These are phyloP conservation scores for Naganishia albida DNA, from an alignment of 1,284 basidiomycete species.

Conservation along the genomic window DNA sequence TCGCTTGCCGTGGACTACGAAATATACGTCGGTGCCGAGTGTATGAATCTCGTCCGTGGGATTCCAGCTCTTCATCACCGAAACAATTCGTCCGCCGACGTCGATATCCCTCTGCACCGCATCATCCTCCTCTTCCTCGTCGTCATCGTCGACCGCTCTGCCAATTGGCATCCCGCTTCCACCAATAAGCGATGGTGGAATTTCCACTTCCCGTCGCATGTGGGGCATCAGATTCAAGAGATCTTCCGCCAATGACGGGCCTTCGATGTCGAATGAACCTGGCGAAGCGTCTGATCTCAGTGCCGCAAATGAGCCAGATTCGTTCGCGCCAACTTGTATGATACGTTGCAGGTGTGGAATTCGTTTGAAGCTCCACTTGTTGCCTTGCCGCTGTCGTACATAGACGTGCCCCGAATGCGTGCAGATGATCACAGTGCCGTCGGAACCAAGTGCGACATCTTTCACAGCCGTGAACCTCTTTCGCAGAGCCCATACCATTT, in stretches of 20 bases:
- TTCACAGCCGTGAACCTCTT: slow-evolving; percentile 82
- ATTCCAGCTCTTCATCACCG: slow-evolving; percentile 48
- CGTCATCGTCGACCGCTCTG: slow-evolving; percentile 38
- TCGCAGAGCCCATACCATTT: slow-evolving; percentile 86
- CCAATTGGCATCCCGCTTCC: slow-evolving; percentile 33
- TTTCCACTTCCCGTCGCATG: slow-evolving; percentile 48
- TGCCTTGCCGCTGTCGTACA: slow-evolving; percentile 64
- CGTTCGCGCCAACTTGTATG: slow-evolving; percentile 80
- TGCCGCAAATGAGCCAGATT: slow-evolving; percentile 85
- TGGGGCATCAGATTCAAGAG: slow-evolving; percentile 66
- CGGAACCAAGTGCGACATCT: slow-evolving; percentile 84
- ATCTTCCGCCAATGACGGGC: slow-evolving; percentile 68
- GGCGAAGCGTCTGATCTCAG: slow-evolving; percentile 73
- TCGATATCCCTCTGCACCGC: slow-evolving; percentile 51
- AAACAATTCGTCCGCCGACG: slow-evolving; percentile 47
- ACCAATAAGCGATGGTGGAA: slow-evolving; percentile 38
- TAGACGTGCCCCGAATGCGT: slow-evolving; percentile 95
- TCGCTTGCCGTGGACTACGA: slow-evolving; percentile 42
- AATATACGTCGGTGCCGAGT: slow-evolving; percentile 47
- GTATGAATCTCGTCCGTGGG: slow-evolving; percentile 41
- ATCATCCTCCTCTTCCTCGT: slow-evolving; percentile 52
- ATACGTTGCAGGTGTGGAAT: slow-evolving; percentile 82
- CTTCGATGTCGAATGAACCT: slow-evolving; percentile 62
- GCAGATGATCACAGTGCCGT: slow-evolving; percentile 87
- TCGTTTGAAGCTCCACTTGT: slow-evolving; percentile 75